A percentile compares a stretch with the other conserved stretches of the same genome.
Conservation (phyloP, 192 early-diverging fungal genomes). For the Coemansia furcata region DNA sequence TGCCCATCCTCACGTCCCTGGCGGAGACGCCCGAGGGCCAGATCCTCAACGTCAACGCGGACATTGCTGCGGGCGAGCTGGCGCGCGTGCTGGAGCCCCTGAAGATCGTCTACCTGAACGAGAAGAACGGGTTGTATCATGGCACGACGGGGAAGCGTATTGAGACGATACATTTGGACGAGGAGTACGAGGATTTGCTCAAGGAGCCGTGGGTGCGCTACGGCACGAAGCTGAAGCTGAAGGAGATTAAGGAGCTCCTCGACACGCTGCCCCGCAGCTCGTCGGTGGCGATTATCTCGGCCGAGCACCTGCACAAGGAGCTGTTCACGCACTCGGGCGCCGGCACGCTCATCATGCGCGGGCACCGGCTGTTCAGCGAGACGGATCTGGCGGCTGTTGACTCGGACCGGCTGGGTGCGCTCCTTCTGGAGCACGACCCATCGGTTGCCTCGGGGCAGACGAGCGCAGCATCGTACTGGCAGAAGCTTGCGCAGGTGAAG, state of each 20-base stretch:
- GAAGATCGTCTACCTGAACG: constrained; percentile 97
- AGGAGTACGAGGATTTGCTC: constrained; percentile 95
- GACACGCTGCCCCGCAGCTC: constrained; percentile 95
- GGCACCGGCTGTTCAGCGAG: constrained; percentile 82
- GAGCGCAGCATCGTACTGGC: constrained; percentile 74
- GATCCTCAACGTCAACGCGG: constrained; percentile 98
- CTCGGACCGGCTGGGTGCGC: constrained; percentile 73
- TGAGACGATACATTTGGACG: constrained; percentile 96
- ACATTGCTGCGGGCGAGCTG: constrained; percentile 96
- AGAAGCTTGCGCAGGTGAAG: constrained; percentile 56
- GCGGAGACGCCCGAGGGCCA: constrained; percentile 95
- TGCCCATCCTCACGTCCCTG: constrained; percentile 94
- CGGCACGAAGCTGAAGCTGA: constrained; percentile 97
- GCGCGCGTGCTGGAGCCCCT: constrained; percentile 94
- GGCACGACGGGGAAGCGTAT: constrained; percentile 95
- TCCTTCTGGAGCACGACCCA: constrained; percentile 77
- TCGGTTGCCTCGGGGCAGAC: constrained; percentile 57
- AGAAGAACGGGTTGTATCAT: constrained; percentile 95
- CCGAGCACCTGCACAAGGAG: constrained; percentile 98
- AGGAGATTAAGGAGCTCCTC: constrained; percentile 95
- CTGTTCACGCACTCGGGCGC: constrained; percentile 98
- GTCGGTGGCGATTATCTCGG: constrained; percentile 98
- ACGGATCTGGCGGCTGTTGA: constrained; percentile 68
- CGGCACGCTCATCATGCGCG: constrained; percentile 95
- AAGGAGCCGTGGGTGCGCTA: constrained; percentile 97